A percentile compares a stretch with the other conserved stretches of the same genome.
These are phyloP conservation scores for Fusarium pseudograminearum DNA, from an alignment of 2,329 filamentous ascomycete species.

Conservation along the genomic window DNA sequence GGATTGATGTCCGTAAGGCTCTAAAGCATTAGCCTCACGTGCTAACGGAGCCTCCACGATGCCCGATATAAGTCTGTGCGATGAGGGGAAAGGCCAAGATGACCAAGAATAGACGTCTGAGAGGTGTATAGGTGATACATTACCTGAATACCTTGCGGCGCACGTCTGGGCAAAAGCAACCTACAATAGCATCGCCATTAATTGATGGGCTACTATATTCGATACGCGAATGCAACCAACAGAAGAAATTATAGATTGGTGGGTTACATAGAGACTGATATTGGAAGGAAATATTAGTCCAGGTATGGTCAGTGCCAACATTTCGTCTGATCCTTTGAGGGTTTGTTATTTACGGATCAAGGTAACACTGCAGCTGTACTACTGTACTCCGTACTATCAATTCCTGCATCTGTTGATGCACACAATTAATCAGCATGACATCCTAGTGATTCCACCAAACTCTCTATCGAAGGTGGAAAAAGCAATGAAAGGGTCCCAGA, in stretches of 20 bases:
- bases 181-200: neutral
- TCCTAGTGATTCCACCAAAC: neutral
- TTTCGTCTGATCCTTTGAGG: neutral
- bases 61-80: constrained; percentile 26
- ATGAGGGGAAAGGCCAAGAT: neutral
- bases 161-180: constrained; percentile 17
- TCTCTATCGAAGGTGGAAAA: neutral
- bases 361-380: neutral
- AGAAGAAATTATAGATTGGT: neutral
- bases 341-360: neutral
- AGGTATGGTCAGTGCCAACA: neutral
- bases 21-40: constrained; percentile 10
- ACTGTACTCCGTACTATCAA: neutral
- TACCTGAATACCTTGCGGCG: neutral
- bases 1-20: constrained; percentile 12
- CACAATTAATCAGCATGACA: neutral
- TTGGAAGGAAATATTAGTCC: neutral
- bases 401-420: neutral
- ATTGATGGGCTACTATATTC: constrained; percentile 1
- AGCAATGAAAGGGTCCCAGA: constrained; percentile 21
- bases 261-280: neutral
- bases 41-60: constrained; percentile 11
- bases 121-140: neutral
- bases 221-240: constrained; percentile 34
- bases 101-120: neutral